phyloP scores from a whole-genome alignment of 1,284 basidiomycete species.

The Moesziomyces sp. region DNA sequence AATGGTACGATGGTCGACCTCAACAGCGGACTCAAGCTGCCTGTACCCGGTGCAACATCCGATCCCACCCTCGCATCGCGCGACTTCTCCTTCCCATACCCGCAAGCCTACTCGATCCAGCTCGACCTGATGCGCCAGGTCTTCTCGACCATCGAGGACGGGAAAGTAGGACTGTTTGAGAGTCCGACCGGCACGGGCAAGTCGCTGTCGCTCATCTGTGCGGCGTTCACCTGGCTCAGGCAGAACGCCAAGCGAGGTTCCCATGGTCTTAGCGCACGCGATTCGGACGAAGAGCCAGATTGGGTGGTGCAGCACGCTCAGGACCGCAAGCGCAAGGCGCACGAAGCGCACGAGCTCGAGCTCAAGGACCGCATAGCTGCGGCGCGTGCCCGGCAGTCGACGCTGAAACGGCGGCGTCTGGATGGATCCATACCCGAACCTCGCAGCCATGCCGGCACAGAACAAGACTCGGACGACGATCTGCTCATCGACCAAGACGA shows the following conservation, averaged over 20 bases:
- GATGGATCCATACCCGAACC: slow-evolving; percentile 3
- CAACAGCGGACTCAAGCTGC: slow-evolving; percentile 12
- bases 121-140: slow-evolving; percentile 87
- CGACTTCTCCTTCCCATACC: slow-evolving; percentile 60
- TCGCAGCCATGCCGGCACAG: slow-evolving; percentile 2
- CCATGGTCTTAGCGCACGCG: slow-evolving; percentile 20
- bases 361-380: slow-evolving; percentile 62
- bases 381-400: slow-evolving; percentile 47
- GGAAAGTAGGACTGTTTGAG: slow-evolving; percentile 78
- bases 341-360: slow-evolving; percentile 62
- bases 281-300: slow-evolving; percentile 64
- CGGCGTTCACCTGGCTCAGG: slow-evolving; percentile 67
- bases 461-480: slow-evolving; percentile 42
- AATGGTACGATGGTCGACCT: slow-evolving; percentile 10
- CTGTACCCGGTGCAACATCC: slow-evolving; percentile 13
- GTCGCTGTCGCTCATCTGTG: slow-evolving; percentile 69
- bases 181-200: slow-evolving; percentile 71
- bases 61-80: slow-evolving; percentile 25
- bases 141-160: slow-evolving; percentile 80
- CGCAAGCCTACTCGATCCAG: slow-evolving; percentile 84
- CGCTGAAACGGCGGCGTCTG: slow-evolving; percentile 23
- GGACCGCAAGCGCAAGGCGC: slow-evolving; percentile 55
- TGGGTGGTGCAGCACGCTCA: slow-evolving; percentile 69
- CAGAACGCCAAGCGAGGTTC: slow-evolving; percentile 54
- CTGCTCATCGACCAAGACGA: slow-evolving; percentile 43